These are phyloP conservation scores for Hypomyces perniciosus DNA, from an alignment of 2,329 filamentous ascomycete species.

Conservation along the genomic window DNA sequence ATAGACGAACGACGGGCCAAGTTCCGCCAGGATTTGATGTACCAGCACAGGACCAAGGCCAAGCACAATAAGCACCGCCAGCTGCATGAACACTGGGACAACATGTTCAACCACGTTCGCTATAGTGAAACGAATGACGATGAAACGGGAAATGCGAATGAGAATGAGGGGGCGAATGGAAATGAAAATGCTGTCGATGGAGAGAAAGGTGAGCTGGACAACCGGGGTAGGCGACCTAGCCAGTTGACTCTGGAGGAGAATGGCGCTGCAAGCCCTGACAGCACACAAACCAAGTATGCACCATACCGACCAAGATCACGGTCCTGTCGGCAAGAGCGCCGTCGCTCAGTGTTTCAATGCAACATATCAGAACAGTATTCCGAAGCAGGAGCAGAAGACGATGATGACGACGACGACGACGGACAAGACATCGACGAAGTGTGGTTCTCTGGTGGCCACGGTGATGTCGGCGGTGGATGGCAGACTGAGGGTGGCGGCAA, in stretches of 20 bases:
- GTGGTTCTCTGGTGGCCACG: constrained; percentile 75
- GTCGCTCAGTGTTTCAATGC: background rate
- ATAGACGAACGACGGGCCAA: constrained; percentile 68
- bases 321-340: constrained; percentile 26
- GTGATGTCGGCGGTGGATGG: constrained; percentile 75
- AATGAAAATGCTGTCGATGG: too few relatives aligned
- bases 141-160: background rate
- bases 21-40: constrained; percentile 65
- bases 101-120: background rate
- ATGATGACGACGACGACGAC: constrained; percentile 40
- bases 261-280: constrained; percentile 1
- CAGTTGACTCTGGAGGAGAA: constrained; percentile 15
- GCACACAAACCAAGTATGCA: constrained; percentile 20
- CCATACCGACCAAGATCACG: constrained; percentile 38
- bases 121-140: background rate
- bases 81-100: constrained; percentile 13
- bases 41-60: constrained; percentile 34
- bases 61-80: constrained; percentile 18
- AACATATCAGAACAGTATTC: constrained; percentile 4
- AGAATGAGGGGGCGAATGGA: background rate
- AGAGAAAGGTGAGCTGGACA: background rate
- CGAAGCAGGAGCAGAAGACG: constrained; percentile 18
- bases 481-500: constrained; percentile 39
- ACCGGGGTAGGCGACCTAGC: constrained; percentile 2
- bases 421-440: constrained; percentile 73